Evolutionary conservation across 495 filamentous ascomycete species (phyloP).

Genomic region (Neurospora sp.): DNA sequence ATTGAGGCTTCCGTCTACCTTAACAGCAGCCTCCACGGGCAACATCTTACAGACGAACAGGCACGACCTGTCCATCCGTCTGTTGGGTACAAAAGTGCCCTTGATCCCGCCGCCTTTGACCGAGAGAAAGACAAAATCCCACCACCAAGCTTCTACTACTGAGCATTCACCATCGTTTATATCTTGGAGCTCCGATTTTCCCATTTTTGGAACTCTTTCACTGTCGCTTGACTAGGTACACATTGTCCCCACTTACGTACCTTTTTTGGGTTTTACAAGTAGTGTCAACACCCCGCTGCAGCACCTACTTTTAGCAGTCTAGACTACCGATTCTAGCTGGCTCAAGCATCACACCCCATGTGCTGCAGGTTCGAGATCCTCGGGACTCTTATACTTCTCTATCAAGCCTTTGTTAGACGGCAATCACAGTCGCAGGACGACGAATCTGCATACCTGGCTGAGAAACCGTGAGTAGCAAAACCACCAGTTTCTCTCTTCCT

Average conservation of each 20-base stretch:
- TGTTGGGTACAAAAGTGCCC: background rate
- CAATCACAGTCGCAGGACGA: conserved; percentile 12
- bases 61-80: background rate
- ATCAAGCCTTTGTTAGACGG: conserved; percentile 25
- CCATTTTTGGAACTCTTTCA: background rate
- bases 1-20: background rate
- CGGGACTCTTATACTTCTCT: conserved; percentile 35
- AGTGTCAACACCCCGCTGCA: background rate
- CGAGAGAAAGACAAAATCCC: background rate
- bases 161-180: conserved; percentile 1
- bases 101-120: background rate
- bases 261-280: background rate
- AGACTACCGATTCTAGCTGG: background rate
- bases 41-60: background rate
- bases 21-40: background rate
- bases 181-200: background rate
- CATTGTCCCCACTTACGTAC: background rate
- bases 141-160: background rate
- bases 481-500: background rate
- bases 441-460: conserved; percentile 2
- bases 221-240: background rate
- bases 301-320: background rate
- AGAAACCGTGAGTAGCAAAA: background rate
- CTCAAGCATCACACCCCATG: conserved; percentile 8
- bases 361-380: conserved; percentile 41